phyloP scores from a whole-genome alignment of 805 yeast species.

The Spencermartinsiella europaea region DNA sequence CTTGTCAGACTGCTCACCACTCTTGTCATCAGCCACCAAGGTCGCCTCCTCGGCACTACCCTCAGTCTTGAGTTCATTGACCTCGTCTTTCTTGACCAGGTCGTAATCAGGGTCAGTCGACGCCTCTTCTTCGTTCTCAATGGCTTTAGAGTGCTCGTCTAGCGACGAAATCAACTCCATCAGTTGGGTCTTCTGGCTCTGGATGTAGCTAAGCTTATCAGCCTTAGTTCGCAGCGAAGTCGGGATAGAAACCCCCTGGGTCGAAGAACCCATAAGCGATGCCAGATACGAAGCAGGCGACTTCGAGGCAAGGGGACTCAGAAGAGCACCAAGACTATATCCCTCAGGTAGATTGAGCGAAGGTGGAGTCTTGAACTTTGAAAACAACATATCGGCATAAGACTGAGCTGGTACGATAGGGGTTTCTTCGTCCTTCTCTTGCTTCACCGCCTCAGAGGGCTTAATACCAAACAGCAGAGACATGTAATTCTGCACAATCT shows the following conservation, averaged over 20 bases:
- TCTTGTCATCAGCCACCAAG: no score
- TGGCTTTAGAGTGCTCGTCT: slow-evolving; percentile 11
- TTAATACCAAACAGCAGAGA: slow-evolving; percentile 16
- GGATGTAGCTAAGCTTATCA: slow-evolving; percentile 15
- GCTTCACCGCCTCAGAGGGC: slow-evolving; percentile 1
- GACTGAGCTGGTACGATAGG: slow-evolving; percentile 2
- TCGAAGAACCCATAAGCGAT: slow-evolving; percentile 1
- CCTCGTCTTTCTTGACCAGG: slow-evolving; percentile 20
- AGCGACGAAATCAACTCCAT: slow-evolving; percentile 16
- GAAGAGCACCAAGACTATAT: not conserved
- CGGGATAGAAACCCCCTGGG: slow-evolving; percentile 12
- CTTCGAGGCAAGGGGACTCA: not conserved
- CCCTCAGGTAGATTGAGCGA: not conserved
- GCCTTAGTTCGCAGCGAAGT: slow-evolving; percentile 14
- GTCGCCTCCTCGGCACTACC: no score
- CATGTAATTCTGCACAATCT: slow-evolving; percentile 6
- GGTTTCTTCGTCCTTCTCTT: not conserved
- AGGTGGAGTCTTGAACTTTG: slow-evolving; percentile 22
- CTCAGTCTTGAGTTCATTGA: no score
- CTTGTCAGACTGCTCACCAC: not conserved
- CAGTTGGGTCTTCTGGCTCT: slow-evolving; percentile 18
- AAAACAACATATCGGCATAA: slow-evolving; percentile 22
- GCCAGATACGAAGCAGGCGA: slow-evolving; percentile 2
- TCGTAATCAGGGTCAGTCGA: slow-evolving; percentile 18
- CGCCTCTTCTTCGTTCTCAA: slow-evolving; percentile 13